Evolutionary conservation across 306 rosid species (phyloP).

Genomic region (Dalbergia cultrata): DNA sequence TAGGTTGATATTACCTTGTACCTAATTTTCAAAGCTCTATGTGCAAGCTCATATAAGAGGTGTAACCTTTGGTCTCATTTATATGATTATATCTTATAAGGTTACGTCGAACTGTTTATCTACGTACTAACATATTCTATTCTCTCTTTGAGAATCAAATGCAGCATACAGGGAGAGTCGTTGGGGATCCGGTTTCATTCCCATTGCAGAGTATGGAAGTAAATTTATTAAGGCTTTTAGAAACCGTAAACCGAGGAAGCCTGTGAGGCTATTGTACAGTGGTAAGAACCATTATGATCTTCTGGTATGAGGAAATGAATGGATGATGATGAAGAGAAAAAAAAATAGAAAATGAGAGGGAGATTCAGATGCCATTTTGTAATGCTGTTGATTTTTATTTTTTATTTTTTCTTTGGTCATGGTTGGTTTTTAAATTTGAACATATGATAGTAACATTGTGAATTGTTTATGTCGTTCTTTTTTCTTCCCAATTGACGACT

Average conservation of each 20-base stretch:
- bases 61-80: background rate
- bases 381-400: background rate
- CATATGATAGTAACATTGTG: background rate
- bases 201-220: constrained; percentile 93
- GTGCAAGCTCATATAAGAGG: constrained; percentile 8
- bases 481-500: constrained; percentile 9
- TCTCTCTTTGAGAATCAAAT: constrained; percentile 42
- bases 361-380: constrained; percentile 38
- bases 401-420: background rate
- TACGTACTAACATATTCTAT: constrained; percentile 19
- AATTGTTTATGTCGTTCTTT: background rate
- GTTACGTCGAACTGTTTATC: constrained; percentile 10
- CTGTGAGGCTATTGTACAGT: constrained; percentile 81
- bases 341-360: background rate
- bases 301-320: constrained; percentile 61
- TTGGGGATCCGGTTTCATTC: constrained; percentile 79
- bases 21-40: background rate
- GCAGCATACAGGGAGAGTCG: constrained; percentile 85
- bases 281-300: constrained; percentile 97
- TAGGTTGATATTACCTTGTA: constrained; percentile 24
- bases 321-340: background rate
- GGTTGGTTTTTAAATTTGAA: constrained; percentile 10
- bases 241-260: constrained; percentile 64
- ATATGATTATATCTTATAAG: background rate
- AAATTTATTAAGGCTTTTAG: constrained; percentile 64